Evolutionary conservation across 805 yeast genomes (phyloP), one percentile per base, ranked within the genome.

Genomic region (Saccharomyces eubayanus): DNA sequence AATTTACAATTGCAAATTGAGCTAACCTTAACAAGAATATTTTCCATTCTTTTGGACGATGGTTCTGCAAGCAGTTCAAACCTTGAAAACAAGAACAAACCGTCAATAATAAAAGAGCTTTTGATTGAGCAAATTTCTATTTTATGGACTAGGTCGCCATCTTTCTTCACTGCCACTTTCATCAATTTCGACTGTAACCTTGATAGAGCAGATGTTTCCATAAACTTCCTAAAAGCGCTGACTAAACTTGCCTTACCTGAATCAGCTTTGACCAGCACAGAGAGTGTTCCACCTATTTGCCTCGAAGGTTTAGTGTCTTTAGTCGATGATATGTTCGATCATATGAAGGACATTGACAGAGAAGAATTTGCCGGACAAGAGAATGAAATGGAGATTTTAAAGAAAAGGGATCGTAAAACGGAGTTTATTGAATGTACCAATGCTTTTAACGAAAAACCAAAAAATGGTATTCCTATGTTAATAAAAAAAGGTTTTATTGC

Each of bases 221-320:
- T 78, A 24, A 79, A 81, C 41, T 72, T 88, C 28, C 67, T 94
- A 46, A 85, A 85, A 48, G 80, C 85, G 48, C 75, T 94, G 52
- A 83, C 96, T 52, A 80, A 85, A 51, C 73, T 90, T 31, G 84
- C 97, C 0, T 78, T 89, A 47, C 96, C 98, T 0, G 96, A 90
- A 64, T 80, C 92, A 10, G 96, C 97, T 0, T 62, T 77, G 9
- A 74, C 78, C 61, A 84, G 96, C 0, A 87, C 96, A 0, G 88
- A 87, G 43, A 85, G 81, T 62, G 96, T 92, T 1, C 98, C 99
- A 0, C 97, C 98, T 0, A 79, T 90, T 6, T 92, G 98, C 62
- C 74, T 94, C 51, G 98, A 94, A 62, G 96, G 97, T 1, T 68
- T 94, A 2, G 73, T 92, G 24, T 78, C 87, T 1, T 82, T 86